Base-by-base conservation (phyloP, 2,329 filamentous ascomycete species). In the Penicillium sp. region DNA sequence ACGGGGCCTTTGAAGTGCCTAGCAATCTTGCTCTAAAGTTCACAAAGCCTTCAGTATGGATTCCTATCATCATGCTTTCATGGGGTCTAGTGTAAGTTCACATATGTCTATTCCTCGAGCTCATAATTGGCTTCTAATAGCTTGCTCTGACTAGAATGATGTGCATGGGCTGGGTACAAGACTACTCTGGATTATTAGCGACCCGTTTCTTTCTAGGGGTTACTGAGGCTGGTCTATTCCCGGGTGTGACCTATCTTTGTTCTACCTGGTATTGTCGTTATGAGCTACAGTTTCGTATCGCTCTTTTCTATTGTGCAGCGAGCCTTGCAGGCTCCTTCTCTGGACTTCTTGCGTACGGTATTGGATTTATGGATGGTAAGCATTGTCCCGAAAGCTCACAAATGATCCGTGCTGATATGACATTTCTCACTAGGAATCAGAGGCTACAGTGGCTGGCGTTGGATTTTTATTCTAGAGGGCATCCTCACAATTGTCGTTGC, bases 181-280 rank as follows among this genome's bases (percentile, higher is more conserved):
- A 27, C 7, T 40, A 40, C 37, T 17, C 21, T 26, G 37, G 37
- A 27, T 12, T 27, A 26, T 27, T 40, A 10, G 37, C 37, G 7
- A 26, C 37, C 5, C 37, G 37, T 10, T 40, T 40, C 23, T 40
- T 40, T 17, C 15, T 40, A 18, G 37, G 37, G 15, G 37, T 40
- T 8, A 40, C 37, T 10, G 37, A 40, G 23, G 37, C 37, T 18
- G 37, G 37, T 10, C 10, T 40, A 26, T 40, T 40, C n/a, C 37
- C 37, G 37, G 37, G 37, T 5, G 37, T 40, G 21, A 40, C 37
- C n/a, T 40, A 40, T 27, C 37, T 40, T 27, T 40, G 21, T n/a
- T 40, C 37, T 4, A 40, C 37, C 2, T 40, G 37, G 37, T 40
- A 40, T 18, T 40, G 37, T 9, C 37, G 37, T 3, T 40, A 40